A percentile compares a stretch with the other conserved stretches of the same genome.
Conservation (phyloP, 83 land plant genomes). For the Thuja plicata region DNA sequence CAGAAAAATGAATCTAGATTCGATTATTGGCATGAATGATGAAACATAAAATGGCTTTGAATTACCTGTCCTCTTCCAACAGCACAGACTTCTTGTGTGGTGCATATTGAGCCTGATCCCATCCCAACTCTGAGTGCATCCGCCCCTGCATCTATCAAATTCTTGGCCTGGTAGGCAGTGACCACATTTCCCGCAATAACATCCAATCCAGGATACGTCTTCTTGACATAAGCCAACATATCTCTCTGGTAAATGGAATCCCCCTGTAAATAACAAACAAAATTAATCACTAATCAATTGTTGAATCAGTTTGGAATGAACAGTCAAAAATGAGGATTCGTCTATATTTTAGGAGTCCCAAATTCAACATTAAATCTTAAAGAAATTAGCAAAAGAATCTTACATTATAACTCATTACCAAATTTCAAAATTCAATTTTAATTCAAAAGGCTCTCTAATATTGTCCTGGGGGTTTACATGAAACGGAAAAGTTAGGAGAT, state of each 20-base stretch:
- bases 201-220: conserved; percentile 72
- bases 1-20: neutral
- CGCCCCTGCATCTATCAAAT: conserved; percentile 89
- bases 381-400: neutral
- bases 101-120: conserved; percentile 99
- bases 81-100: conserved; percentile 98
- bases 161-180: conserved; percentile 74
- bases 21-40: neutral
- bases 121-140: conserved; percentile 96
- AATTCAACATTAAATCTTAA: neutral
- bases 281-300: neutral
- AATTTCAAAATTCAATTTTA: neutral
- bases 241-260: conserved; percentile 91
- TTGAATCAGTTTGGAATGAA: neutral
- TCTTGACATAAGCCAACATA: conserved; percentile 81
- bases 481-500: no score
- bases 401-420: no score
- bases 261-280: conserved; percentile 45
- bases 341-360: neutral
- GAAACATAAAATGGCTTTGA: neutral
- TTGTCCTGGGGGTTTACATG: no score
- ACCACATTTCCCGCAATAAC: conserved; percentile 93
- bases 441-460: neutral
- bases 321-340: neutral
- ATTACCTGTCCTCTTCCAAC: conserved; percentile 98